Conservation (phyloP, 1,284 basidiomycete species). For the Tremellales sp. region DNA sequence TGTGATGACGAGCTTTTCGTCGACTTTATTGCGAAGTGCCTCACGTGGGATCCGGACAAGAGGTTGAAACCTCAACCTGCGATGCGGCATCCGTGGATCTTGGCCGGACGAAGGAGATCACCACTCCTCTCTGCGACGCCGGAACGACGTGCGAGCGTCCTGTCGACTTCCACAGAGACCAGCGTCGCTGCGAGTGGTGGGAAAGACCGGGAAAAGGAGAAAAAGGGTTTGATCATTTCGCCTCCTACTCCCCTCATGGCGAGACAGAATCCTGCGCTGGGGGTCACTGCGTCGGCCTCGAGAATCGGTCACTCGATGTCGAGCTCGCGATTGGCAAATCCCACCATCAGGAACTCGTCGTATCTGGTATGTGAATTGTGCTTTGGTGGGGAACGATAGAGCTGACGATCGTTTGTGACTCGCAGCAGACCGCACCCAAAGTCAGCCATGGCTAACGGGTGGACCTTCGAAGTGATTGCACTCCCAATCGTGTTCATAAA, state of each 20-base stretch:
- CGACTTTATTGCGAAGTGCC: slow-evolving; percentile 84
- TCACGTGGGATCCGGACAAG: slow-evolving; percentile 96
- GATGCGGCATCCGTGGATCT: slow-evolving; percentile 83
- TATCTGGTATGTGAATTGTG: neutral
- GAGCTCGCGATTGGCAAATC: slow-evolving; percentile 12
- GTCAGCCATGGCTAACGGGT: slow-evolving; percentile 14
- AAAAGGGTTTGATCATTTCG: slow-evolving; percentile 31
- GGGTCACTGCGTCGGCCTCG: slow-evolving; percentile 12
- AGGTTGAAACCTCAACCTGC: slow-evolving; percentile 92
- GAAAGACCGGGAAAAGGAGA: slow-evolving; percentile 3
- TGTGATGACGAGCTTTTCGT: slow-evolving; percentile 63
- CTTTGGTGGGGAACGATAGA: neutral
- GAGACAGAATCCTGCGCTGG: slow-evolving; percentile 10
- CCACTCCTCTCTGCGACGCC: too few species aligned
- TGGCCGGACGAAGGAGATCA: slow-evolving; percentile 56
- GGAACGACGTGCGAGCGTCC: too few species aligned
- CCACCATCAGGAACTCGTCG: neutral
- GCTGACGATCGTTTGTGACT: neutral
- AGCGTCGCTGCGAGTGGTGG: too few species aligned
- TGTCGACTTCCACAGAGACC: too few species aligned
- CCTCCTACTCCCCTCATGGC: slow-evolving; percentile 45
- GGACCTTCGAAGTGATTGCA: too few species aligned
- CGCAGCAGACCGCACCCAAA: slow-evolving; percentile 10
- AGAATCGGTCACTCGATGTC: slow-evolving; percentile 19
- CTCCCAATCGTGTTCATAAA: too few species aligned